These are phyloP conservation scores for Cucurbita ficifolia DNA, from an alignment of 306 rosid genomes.

Conservation along the genomic window DNA sequence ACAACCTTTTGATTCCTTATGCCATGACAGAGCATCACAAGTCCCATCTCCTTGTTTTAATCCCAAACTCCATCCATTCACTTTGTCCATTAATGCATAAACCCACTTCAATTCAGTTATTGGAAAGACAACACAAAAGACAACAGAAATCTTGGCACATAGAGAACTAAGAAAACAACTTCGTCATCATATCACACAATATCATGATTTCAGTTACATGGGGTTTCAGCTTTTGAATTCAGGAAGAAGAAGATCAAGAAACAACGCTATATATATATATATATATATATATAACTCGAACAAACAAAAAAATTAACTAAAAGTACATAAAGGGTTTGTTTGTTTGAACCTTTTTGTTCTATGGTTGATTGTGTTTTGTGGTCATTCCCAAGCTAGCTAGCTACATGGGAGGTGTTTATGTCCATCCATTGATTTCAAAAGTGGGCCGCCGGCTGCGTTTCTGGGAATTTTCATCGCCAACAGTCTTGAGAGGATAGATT, in stretches of 20 bases:
- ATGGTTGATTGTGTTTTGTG: conserved; percentile 4
- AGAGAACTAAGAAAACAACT: background rate
- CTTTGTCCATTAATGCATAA: background rate
- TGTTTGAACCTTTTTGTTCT: background rate
- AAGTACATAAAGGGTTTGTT: background rate
- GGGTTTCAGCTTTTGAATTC: background rate
- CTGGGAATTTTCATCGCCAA: background rate
- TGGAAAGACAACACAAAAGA: background rate
- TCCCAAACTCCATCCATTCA: background rate
- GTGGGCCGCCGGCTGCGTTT: background rate
- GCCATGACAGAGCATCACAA: background rate
- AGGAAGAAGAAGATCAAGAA: background rate
- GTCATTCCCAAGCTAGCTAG: background rate
- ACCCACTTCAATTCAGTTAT: background rate
- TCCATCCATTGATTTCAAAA: background rate
- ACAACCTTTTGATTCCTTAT: background rate
- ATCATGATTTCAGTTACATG: background rate
- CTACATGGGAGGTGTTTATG: background rate
- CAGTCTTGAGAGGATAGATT: background rate
- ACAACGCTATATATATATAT: background rate
- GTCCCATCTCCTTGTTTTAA: background rate
- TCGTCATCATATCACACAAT: background rate
- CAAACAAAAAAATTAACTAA: background rate
- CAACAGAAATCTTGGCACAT: background rate
- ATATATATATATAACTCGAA: background rate